Base-by-base conservation (phyloP, 768 basidiomycete genomes). In the Megacollybia marginata region DNA sequence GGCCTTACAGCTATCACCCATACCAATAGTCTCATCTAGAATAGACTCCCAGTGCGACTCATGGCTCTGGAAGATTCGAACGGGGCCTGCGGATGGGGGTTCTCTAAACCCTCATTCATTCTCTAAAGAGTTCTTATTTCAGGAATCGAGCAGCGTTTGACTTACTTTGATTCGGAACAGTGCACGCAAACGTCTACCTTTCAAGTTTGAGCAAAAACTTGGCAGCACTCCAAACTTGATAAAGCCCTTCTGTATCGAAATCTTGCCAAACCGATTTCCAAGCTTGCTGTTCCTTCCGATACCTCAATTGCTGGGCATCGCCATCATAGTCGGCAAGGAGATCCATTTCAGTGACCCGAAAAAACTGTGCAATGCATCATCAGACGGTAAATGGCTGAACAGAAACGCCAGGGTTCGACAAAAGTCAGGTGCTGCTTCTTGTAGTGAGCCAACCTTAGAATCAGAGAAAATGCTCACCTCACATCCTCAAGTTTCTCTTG, bases 401-500 rank as follows among this genome's bases (percentile, higher is more conserved):
- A 43, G 40, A 57, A 57, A 11, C 46, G 46, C 38, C 47, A 57
- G 9, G 67, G 65, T 54, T 75, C 72, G 8, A 32, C 45, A 1
- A 48, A 12, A 10, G 65, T 54, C 12, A 75, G 59, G 42, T 54
- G 48, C 66, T 71, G 15, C 35, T 57, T 8, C 40, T 48, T 16
- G 59, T 67, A 4, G 38, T 15, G 38, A 18, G 38, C 13, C 5
- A 8, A 40, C 38, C 2, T 15, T 15, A 3, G 38, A 40, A 40
- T 8, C 13, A 15, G 4, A 18, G 15, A 15, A 40, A 8, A 40
- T 2, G 8, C 4, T 28, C 57, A 66, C 74, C 66, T 66, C 46
- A 72, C 52, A 42, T 65, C 64, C 56, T 72, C 71, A 33, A 74
- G 50, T 4, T 48, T 43, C 4, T 43, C 43, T 20, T 10, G 63